Conservation (phyloP, 495 filamentous ascomycete genomes). For the Xanthoparmelia taractica region DNA sequence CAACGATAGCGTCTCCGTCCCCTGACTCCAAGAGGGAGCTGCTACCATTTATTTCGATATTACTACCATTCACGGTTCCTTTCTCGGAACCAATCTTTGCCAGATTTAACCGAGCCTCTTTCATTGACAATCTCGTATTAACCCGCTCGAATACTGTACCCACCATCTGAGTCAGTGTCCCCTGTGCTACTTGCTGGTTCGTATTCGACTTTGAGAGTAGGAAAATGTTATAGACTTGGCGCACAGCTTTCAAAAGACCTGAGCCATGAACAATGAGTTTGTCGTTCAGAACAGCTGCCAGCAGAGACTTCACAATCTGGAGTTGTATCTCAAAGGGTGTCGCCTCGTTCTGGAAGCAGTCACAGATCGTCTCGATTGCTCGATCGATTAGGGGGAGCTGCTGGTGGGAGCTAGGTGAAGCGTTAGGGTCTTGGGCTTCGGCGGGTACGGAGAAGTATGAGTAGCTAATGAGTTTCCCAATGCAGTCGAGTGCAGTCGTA, state of each 20-base stretch:
- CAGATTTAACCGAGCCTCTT: constrained; percentile 56
- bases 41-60: constrained; percentile 21
- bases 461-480: constrained; percentile 96
- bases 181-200: constrained; percentile 95
- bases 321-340: constrained; percentile 85
- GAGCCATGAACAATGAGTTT: constrained; percentile 98
- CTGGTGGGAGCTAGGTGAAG: constrained; percentile 24
- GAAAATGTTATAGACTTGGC: constrained; percentile 98
- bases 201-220: constrained; percentile 80
- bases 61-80: constrained; percentile 28
- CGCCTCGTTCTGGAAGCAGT: constrained; percentile 94
- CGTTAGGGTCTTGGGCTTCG: constrained; percentile 28
- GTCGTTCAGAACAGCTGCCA: constrained; percentile 94
- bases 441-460: constrained; percentile 86
- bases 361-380: constrained; percentile 98
- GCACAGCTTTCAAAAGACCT: constrained; percentile 93
- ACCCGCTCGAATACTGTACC: constrained; percentile 96
- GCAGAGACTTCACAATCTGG: constrained; percentile 93
- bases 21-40: constrained; percentile 28
- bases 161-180: constrained; percentile 96
- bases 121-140: constrained; percentile 75
- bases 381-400: constrained; percentile 73
- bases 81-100: constrained; percentile 33
- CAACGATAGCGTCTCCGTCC: constrained; percentile 33
- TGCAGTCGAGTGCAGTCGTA: constrained; percentile 90